phyloP scores from a whole-genome alignment of 1,284 basidiomycete species.

The Cutaneotrichosporon cutaneum region DNA sequence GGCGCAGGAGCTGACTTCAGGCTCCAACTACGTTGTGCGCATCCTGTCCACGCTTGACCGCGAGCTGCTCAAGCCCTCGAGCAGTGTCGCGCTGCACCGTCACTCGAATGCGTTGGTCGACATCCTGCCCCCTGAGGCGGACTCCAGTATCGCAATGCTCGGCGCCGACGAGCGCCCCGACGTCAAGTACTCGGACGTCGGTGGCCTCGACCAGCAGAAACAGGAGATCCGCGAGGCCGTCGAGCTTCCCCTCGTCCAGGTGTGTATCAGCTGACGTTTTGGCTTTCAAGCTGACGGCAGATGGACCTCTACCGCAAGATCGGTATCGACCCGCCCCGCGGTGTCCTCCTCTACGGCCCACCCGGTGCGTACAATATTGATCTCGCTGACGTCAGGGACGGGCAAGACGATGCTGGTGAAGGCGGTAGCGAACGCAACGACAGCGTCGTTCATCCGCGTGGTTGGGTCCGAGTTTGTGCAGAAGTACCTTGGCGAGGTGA shows the following conservation, averaged over 20 bases:
- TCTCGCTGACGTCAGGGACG: constrained; percentile 64
- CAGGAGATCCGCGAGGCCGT: constrained; percentile 99
- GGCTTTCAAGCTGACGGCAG: constrained; percentile 54
- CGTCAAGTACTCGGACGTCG: constrained; percentile 84
- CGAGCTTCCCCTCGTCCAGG: constrained; percentile 84
- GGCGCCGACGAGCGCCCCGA: constrained; percentile 91
- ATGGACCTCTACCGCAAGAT: constrained; percentile 99
- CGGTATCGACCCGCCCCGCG: constrained; percentile 96
- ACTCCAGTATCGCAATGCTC: constrained; percentile 94
- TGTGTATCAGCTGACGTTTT: constrained; percentile 22
- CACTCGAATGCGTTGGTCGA: constrained; percentile 99
- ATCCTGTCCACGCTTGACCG: constrained; percentile 97
- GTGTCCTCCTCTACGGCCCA: constrained; percentile 89
- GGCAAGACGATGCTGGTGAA: constrained; percentile 98
- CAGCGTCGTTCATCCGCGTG: constrained; percentile 95
- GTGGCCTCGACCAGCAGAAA: constrained; percentile 97
- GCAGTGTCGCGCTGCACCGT: constrained; percentile 94
- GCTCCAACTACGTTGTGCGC: constrained; percentile 97
- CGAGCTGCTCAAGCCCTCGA: constrained; percentile 94
- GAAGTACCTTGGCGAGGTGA: constrained; percentile 91
- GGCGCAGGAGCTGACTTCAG: constrained; percentile 27
- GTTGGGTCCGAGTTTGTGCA: constrained; percentile 98
- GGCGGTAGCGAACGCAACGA: constrained; percentile 98
- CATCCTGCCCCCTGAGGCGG: constrained; percentile 96
- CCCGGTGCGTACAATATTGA: constrained; percentile 62